Base-by-base conservation (phyloP, 2,329 filamentous ascomycete species). In the Scortechinia acanthostroma region DNA sequence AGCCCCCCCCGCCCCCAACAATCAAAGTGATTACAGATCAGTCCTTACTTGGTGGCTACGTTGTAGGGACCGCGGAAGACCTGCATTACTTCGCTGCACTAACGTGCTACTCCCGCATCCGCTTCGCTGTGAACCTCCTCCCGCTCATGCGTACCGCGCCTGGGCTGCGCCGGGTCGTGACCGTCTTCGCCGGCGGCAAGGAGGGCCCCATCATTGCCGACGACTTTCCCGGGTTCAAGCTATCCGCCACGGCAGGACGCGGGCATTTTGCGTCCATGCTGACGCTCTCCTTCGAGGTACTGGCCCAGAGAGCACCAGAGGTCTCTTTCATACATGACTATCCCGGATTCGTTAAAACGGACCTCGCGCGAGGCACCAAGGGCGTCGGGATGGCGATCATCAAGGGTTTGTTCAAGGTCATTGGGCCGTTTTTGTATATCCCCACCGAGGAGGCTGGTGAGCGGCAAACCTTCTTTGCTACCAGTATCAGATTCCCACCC, bases 41-140 rank as follows among this genome's bases (percentile, higher is more conserved):
- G 15, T 13, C 2, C 25, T 4, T 42, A 40, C 21, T 22, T 46
- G 10, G 46, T 3, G 3, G 51, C 55, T 21, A 45, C 51, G 2
- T 46, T 16, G 3, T 44, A 75, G 78, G 80, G 48, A 80, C 77
- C 0, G 44, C 60, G 0, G 80, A 86, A 57, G 76, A 74, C 2
- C 62, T 86, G 2, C 68, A 77, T 44, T 63, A 68, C 21, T 65
- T 70, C 22, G 65, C 70, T 20, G 65, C 71, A 4, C 64, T 83
- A 15, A 63, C 65, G 17, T 76, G 73, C 58, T 82, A 83, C 58
- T 66, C 73, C 3, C 78, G 79, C 17, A 68, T 74, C 49, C 74
- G 76, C 30, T 75, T 82, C 52, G 65, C 74, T 13, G 47, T 66
- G 40, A 77, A 80, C 45, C 68, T 85, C 1, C 69, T 82, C 5